A percentile compares a stretch with the other conserved stretches of the same genome.
These are phyloP conservation scores for Apiotrichum mycotoxinovorans DNA, from an alignment of 1,284 basidiomycete species.

Conservation along the genomic window DNA sequence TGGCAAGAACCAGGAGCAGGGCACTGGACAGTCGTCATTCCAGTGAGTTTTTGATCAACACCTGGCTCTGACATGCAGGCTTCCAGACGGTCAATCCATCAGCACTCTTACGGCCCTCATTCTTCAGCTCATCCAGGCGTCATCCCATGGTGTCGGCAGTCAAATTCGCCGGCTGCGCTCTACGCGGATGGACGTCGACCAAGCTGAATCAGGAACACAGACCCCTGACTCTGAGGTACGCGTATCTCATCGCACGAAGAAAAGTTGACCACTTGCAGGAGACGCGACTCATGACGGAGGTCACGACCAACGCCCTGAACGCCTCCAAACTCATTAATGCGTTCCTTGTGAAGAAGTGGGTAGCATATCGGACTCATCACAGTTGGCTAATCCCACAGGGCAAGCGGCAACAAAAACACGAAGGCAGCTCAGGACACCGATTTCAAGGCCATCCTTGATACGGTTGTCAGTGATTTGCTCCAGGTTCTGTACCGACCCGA, in stretches of 20 bases:
- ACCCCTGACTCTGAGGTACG: not conserved
- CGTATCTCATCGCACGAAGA: not conserved
- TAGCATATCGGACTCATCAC: not conserved
- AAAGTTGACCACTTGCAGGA: not conserved
- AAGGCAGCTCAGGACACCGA: conserved; percentile 87
- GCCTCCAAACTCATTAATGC: conserved; percentile 77
- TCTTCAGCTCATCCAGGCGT: conserved; percentile 92
- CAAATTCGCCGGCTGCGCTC: conserved; percentile 48
- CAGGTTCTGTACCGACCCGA: conserved; percentile 88
- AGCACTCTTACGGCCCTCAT: conserved; percentile 87
- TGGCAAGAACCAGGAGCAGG: conserved; percentile 82
- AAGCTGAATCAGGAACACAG: conserved; percentile 25
- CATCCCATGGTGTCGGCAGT: conserved; percentile 66
- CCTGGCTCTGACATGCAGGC: conserved; percentile 27
- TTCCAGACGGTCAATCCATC: conserved; percentile 63
- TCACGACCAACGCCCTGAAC: conserved; percentile 67
- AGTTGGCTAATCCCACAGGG: conserved; percentile 1
- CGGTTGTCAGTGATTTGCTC: conserved; percentile 82
- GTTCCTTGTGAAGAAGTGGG: conserved; percentile 74
- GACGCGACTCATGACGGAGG: conserved; percentile 15
- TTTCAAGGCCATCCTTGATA: conserved; percentile 85
- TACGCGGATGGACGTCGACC: conserved; percentile 59
- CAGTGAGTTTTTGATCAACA: conserved; percentile 55
- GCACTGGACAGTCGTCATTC: conserved; percentile 80
- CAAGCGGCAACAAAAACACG: conserved; percentile 61